Evolutionary conservation across 345 rosid species (phyloP), one percentile per base, ranked within the genome.

Genomic region (Jatropha curcas): DNA sequence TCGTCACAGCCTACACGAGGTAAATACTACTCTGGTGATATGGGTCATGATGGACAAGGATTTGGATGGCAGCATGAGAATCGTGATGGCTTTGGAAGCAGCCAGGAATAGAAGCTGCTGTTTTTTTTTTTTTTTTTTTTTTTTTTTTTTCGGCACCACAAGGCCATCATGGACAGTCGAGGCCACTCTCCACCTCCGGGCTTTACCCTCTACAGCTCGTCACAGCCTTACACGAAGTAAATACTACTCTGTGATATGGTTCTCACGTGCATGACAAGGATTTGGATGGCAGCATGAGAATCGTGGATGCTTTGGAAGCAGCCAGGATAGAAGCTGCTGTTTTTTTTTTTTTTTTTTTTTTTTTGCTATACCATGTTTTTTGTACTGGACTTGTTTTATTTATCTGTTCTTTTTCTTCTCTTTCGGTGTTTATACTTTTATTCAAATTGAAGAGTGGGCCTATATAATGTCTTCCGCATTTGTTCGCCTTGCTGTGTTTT

Each of bases 1-100:
- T 27, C 83, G 59, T 82, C 84, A 24, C 91, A 81, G 77, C 74
- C 63, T 74, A 82, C 84, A 43, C 85, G 87, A 22, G 91, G 90
- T 25, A 84, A 86, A 65, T 88, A 84, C 72, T 86, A 83, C 70
- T 58, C 81, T 0, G 79, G 84, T 31, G 88, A 87, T 35, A 73
- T 81, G 80, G 82, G 86, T 65, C 84, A 83, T 79, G 97, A 89
- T 5, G 80, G 86, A 37, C 95, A 80, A 61, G 84, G 80, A 69
- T 90, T 76, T 39, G 91, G 94, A 41, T 93, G 97, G 96, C 88
- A 83, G 60, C 92, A 88, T 60, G 95, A 90, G 79, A 88, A 82
- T 58, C 93, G 81, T 37, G 97, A 90, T 72, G 83, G 90, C 22
- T 86, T 79, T 53, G 94, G 89, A 59, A 79, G 73, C 65, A 62